phyloP scores from a whole-genome alignment of 805 yeast genomes.

The Yarrowia osloensis region DNA sequence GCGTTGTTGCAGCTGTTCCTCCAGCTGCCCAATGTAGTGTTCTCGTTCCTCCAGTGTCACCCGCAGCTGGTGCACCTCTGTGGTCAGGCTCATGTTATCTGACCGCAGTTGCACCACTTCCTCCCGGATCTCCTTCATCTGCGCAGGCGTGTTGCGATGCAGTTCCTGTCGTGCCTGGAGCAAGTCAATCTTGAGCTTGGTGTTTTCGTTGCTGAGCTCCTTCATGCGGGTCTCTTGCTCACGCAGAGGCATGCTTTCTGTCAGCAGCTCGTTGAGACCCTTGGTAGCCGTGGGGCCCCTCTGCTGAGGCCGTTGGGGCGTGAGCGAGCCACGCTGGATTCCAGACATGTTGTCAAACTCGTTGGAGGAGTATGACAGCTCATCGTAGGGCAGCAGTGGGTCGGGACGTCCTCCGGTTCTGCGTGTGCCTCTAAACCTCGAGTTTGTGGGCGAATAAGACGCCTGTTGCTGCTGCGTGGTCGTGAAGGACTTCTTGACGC shows the following conservation, averaged over 20 bases:
- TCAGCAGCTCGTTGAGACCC: slow-evolving; percentile 21
- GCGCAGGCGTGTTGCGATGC: slow-evolving; percentile 15
- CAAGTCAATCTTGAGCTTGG: slow-evolving; percentile 25
- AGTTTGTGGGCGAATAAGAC: not conserved
- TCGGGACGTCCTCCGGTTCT: not conserved
- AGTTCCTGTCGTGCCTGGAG: slow-evolving; percentile 14
- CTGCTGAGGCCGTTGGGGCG: not conserved
- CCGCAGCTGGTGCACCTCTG: slow-evolving; percentile 4
- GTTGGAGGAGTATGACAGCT: slow-evolving; percentile 17
- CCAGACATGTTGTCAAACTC: slow-evolving; percentile 26
- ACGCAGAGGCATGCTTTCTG: slow-evolving; percentile 16
- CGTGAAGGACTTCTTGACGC: slow-evolving; percentile 15
- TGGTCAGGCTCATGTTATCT: slow-evolving; percentile 10
- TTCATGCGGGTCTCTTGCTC: slow-evolving; percentile 23
- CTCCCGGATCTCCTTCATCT: slow-evolving; percentile 16
- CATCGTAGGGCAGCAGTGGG: slow-evolving; percentile 10
- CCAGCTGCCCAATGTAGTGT: not conserved
- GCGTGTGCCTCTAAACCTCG: not conserved
- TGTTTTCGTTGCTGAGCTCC: slow-evolving; percentile 27
- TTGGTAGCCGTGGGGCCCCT: not conserved
- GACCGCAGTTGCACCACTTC: slow-evolving; percentile 16
- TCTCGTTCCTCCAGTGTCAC: slow-evolving; percentile 5
- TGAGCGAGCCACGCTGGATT: not conserved
- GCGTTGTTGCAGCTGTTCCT: not conserved
- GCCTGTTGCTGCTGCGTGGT: slow-evolving; percentile 10